Conservation (phyloP, 768 basidiomycete genomes). For the Leccinum fibrillosum region DNA sequence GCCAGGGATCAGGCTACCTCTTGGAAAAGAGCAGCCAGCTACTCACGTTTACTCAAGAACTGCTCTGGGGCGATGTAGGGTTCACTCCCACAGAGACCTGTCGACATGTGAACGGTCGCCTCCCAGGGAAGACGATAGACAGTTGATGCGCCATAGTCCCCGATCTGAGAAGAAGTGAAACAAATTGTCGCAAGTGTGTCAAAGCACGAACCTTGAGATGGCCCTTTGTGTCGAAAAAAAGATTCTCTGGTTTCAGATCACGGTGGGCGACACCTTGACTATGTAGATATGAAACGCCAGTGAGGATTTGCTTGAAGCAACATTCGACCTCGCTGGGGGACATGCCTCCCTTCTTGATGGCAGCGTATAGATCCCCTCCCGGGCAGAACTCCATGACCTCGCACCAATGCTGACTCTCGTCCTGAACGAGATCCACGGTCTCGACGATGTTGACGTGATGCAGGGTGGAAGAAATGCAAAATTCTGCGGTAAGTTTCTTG, state of each 20-base stretch:
- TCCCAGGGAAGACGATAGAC: conserved; percentile 99
- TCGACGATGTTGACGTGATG: conserved; percentile 95
- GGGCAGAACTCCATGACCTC: conserved; percentile 99
- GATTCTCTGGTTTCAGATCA: conserved; percentile 97
- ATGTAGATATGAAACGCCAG: conserved; percentile 87
- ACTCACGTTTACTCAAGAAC: conserved; percentile 94
- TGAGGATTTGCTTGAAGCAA: conserved; percentile 95
- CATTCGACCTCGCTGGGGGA: conserved; percentile 91
- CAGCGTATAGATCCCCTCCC: conserved; percentile 96
- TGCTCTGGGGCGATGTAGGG: conserved; percentile 99
- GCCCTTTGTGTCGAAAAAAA: conserved; percentile 90
- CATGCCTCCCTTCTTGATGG: conserved; percentile 97
- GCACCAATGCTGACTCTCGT: conserved; percentile 95
- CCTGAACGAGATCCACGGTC: conserved; percentile 98
- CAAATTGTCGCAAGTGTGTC: not conserved
- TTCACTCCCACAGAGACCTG: conserved; percentile 95
- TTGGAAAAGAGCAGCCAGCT: conserved; percentile 28
- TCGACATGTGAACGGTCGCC: conserved; percentile 93
- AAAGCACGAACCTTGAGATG: conserved; percentile 76
- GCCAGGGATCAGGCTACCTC: conserved; percentile 37
- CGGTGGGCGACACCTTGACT: conserved; percentile 97
- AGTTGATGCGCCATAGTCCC: conserved; percentile 98
- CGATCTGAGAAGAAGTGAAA: conserved; percentile 58
- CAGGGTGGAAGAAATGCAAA: conserved; percentile 95
- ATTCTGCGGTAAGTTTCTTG: conserved; percentile 99